These are phyloP conservation scores for Colletotrichum paranaense DNA, from an alignment of 2,329 filamentous ascomycete species.

Conservation along the genomic window DNA sequence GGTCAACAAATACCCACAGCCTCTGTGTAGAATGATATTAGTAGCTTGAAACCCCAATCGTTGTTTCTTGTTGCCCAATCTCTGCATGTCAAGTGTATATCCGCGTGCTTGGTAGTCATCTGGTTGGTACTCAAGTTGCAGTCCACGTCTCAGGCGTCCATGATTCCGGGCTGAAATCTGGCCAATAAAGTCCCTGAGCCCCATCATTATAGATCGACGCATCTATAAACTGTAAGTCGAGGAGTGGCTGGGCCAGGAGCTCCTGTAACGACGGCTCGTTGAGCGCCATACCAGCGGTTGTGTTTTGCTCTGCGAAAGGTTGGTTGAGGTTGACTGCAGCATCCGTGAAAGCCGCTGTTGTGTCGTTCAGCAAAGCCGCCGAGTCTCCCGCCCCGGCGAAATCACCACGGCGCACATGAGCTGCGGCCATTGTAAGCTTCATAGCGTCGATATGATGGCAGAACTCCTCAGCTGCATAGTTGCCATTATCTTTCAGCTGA, in stretches of 20 bases:
- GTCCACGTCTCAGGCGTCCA: constrained; percentile 34
- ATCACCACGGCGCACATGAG: constrained; percentile 17
- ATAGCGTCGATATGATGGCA: constrained; percentile 52
- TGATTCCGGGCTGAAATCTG: constrained; percentile 32
- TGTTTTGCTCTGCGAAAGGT: constrained; percentile 27
- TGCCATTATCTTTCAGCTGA: constrained; percentile 52
- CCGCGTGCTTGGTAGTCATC: too few species aligned
- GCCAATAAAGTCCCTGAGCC: constrained; percentile 37
- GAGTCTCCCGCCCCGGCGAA: not conserved
- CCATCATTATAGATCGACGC: constrained; percentile 35
- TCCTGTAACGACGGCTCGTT: constrained; percentile 50
- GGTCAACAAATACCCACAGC: too few species aligned
- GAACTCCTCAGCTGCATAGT: constrained; percentile 54
- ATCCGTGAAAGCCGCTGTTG: not conserved
- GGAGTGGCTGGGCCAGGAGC: constrained; percentile 45
- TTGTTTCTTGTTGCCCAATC: too few species aligned
- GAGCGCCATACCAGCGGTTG: constrained; percentile 48
- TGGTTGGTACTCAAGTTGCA: not conserved
- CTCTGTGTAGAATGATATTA: too few species aligned
- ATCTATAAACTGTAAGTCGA: constrained; percentile 49
- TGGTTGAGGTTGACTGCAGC: not conserved
- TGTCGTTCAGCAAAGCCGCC: not conserved
- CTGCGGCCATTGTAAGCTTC: constrained; percentile 41
- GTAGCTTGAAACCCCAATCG: too few species aligned
- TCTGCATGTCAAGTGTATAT: too few species aligned